Percentiles rank a stretch among this genome's conserved stretches.
These are phyloP conservation scores for Pseudogymnoascus sp. DNA, from an alignment of 2,329 filamentous ascomycete species.

Conservation along the genomic window DNA sequence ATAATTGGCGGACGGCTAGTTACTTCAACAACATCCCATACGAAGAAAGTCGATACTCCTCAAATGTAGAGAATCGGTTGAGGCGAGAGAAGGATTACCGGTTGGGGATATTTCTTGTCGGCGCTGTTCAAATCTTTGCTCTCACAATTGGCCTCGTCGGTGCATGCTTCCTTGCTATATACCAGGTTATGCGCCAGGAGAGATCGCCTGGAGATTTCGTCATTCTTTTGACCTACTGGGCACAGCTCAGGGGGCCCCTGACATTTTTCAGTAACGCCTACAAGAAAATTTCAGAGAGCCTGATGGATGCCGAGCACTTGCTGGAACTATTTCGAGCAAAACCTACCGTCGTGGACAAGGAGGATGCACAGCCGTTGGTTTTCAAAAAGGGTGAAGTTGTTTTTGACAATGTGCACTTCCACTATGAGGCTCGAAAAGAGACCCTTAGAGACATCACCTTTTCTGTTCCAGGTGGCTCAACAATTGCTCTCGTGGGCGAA, in stretches of 20 bases:
- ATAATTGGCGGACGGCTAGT: slow-evolving; percentile 34
- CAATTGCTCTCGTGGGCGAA: slow-evolving; percentile 53
- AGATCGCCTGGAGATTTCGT: slow-evolving; percentile 55
- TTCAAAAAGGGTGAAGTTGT: slow-evolving; percentile 42
- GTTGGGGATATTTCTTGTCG: slow-evolving; percentile 29
- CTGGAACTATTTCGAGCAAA: slow-evolving; percentile 50
- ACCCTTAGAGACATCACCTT: slow-evolving; percentile 45
- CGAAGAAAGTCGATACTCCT: slow-evolving; percentile 1
- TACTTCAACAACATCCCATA: slow-evolving; percentile 2
- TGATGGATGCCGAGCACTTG: slow-evolving; percentile 60
- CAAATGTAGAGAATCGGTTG: slow-evolving; percentile 33
- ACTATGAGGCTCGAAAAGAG: slow-evolving; percentile 46
- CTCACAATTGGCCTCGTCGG: slow-evolving; percentile 42
- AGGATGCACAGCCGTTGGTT: slow-evolving; percentile 37
- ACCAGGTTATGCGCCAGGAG: slow-evolving; percentile 41
- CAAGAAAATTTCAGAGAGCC: slow-evolving; percentile 40
- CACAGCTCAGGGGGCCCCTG: slow-evolving; percentile 40
- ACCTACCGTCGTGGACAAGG: slow-evolving; percentile 44
- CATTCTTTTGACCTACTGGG: slow-evolving; percentile 60
- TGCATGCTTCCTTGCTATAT: slow-evolving; percentile 44
- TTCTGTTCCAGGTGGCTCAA: slow-evolving; percentile 43
- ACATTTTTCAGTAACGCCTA: slow-evolving; percentile 43
- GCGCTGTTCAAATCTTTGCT: slow-evolving; percentile 38
- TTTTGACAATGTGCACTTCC: slow-evolving; percentile 48
- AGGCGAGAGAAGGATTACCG: slow-evolving; percentile 29